Base-by-base conservation (phyloP, 768 basidiomycete genomes). In the Termitomyces sp. region DNA sequence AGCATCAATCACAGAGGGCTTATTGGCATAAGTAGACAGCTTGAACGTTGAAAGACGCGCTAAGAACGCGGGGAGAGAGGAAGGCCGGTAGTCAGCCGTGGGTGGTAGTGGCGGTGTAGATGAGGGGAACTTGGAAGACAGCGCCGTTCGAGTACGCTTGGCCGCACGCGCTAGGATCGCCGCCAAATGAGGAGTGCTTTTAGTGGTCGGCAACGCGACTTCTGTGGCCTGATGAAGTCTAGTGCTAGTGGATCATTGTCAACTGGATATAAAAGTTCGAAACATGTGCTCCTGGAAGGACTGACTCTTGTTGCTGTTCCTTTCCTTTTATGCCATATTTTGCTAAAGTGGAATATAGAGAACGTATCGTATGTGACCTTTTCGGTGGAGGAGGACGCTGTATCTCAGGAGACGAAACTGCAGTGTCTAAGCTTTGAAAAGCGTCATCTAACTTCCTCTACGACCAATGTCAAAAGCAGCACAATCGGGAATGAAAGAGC, bases 401-500 rank as follows among this genome's bases (percentile, higher is more conserved):
- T 47, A 53, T 32, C 20, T 75, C 71, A 8, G 67, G 63, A 1
- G 79, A 64, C 16, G 72, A 71, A 20, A 89, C 81, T 12, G 85
- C 88, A 50, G 75, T 79, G 66, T 93, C 91, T 52, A 93, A 68
- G 42, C 73, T 78, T 53, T 86, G 82, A 58, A 93, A 82, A 31
- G 88, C 92, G 71, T 92, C 90, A 58, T 90, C 86, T 48, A 92
- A 81, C 72, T 92, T 93, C 49, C 91, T 80, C 88, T 92, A 58
- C 14, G 27, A 43, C 37, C 13, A 34, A 39, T 37, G 48, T 48
- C 4, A 41, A 10, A 56, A 46, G 43, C 26, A 24, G n/a, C n/a
- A n/a, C n/a, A n/a, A 34, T 29, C 7, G 7, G 5, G 16, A 42
- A 14, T 31, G 6, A n/a, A 43, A 34, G 4, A 18, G 41, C 57